Conservation (phyloP, 2,329 filamentous ascomycete genomes). For the Lasiodiplodia sp. region DNA sequence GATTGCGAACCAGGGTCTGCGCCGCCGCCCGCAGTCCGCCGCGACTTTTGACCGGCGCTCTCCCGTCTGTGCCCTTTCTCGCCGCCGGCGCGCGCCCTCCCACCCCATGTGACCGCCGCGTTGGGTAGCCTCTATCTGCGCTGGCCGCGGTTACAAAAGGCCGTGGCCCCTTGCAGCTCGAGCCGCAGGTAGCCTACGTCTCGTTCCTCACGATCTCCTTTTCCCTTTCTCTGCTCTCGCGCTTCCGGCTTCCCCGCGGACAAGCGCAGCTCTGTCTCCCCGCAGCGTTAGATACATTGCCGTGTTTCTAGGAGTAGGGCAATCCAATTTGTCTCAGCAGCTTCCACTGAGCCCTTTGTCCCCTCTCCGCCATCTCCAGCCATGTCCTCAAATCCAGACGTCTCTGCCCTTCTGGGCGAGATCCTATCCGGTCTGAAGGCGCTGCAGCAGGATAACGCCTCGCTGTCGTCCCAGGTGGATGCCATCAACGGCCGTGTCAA, state of each 20-base stretch:
- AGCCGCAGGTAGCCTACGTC: slow-evolving; percentile 20
- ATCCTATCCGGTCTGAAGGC: slow-evolving; percentile 63
- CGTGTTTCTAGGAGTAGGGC: slow-evolving; percentile 18
- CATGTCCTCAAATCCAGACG: slow-evolving; percentile 31
- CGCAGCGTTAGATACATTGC: slow-evolving; percentile 24
- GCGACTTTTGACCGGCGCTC: background rate
- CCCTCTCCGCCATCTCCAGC: background rate
- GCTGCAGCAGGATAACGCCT: slow-evolving; percentile 63
- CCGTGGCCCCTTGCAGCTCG: slow-evolving; percentile 18
- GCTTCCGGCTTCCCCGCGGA: slow-evolving; percentile 18
- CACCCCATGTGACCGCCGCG: slow-evolving; percentile 17
- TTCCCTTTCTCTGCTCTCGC: slow-evolving; percentile 8
- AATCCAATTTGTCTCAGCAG: slow-evolving; percentile 13
- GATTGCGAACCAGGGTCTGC: background rate
- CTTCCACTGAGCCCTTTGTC: background rate
- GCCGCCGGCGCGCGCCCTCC: slow-evolving; percentile 8
- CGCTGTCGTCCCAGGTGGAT: slow-evolving; percentile 64
- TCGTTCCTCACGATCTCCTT: slow-evolving; percentile 2
- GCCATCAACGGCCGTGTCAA: slow-evolving; percentile 68
- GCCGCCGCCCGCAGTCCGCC: slow-evolving; percentile 16
- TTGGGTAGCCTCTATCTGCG: slow-evolving; percentile 26
- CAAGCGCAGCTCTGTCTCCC: slow-evolving; percentile 20
- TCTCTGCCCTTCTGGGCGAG: slow-evolving; percentile 55
- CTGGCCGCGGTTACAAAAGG: slow-evolving; percentile 28
- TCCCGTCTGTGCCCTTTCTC: background rate